Conservation (phyloP, 352 stramenopile species). For the Globisporangium rhizosaccharum region DNA sequence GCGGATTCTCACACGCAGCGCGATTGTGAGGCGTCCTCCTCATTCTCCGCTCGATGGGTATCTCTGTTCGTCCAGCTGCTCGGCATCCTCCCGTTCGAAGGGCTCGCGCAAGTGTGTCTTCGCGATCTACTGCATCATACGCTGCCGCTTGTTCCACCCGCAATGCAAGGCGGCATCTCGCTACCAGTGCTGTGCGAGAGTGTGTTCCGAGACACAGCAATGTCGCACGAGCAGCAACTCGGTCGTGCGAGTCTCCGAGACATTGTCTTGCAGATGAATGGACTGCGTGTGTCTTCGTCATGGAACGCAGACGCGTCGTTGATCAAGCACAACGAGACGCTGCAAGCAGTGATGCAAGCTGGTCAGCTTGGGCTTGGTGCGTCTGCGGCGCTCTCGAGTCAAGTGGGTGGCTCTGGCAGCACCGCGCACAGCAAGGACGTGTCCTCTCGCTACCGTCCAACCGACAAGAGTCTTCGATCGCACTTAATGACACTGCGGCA, state of each 20-base stretch:
- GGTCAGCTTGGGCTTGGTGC: neutral
- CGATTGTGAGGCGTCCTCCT: neutral
- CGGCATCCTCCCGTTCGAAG: conserved; percentile 9
- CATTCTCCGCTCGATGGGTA: conserved; percentile 25
- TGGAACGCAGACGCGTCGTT: neutral
- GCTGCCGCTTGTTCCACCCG: conserved; percentile 12
- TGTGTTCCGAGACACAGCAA: neutral
- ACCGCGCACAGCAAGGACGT: neutral
- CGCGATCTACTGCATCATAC: conserved; percentile 25
- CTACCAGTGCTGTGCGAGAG: conserved; percentile 5
- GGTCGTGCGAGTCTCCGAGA: neutral
- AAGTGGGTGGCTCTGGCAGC: too few relatives aligned
- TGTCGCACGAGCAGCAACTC: neutral
- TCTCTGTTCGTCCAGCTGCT: conserved; percentile 20
- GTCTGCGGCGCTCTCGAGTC: neutral
- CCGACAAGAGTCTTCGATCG: neutral
- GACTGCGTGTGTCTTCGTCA: neutral
- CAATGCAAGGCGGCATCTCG: conserved; percentile 1
- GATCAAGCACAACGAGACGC: conserved; percentile 21
- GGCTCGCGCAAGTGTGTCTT: conserved; percentile 22
- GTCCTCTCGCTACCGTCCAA: neutral
- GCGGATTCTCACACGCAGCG: too few relatives aligned
- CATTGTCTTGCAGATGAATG: neutral
- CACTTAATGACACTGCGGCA: neutral
- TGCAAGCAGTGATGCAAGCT: conserved; percentile 17